Evolutionary conservation across 2,329 filamentous ascomycete species (phyloP).

Genomic region (Sodiomyces alkalinus): DNA sequence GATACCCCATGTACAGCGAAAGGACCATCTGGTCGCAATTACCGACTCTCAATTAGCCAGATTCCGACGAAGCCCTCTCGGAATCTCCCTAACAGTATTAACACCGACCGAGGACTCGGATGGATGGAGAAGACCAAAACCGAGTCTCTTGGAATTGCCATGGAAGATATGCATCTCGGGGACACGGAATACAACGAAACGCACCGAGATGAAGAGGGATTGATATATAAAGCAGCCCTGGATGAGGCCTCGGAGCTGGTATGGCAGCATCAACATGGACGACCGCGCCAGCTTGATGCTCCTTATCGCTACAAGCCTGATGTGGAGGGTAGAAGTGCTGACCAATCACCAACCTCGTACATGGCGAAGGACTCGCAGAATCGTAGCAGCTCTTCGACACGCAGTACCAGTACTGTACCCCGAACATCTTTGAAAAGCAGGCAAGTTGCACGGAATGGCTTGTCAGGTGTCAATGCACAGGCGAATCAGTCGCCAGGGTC

Average conservation of each 20-base stretch:
- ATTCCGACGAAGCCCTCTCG: constrained; percentile 22
- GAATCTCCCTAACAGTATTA: constrained; percentile 48
- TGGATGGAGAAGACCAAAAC: constrained; percentile 76
- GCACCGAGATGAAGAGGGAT: constrained; percentile 45
- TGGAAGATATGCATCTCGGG: constrained; percentile 56
- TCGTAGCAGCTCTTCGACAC: too few relatives aligned
- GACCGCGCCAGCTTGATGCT: constrained; percentile 39
- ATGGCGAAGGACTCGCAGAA: too few relatives aligned
- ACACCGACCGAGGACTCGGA: constrained; percentile 57
- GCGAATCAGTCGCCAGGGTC: too few relatives aligned
- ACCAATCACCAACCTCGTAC: constrained; percentile 48
- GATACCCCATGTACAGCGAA: not conserved
- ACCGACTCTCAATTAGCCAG: constrained; percentile 33
- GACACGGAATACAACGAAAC: constrained; percentile 13
- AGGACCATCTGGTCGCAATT: constrained; percentile 21
- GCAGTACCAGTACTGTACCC: too few relatives aligned
- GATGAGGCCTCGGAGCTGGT: constrained; percentile 68
- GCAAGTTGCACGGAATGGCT: too few relatives aligned
- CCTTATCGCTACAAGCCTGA: constrained; percentile 55
- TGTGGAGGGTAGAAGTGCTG: too few relatives aligned
- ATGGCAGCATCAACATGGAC: constrained; percentile 55
- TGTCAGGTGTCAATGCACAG: too few relatives aligned
- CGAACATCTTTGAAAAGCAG: too few relatives aligned
- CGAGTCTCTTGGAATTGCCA: constrained; percentile 51
- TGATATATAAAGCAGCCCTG: constrained; percentile 54